These are phyloP conservation scores for Colletotrichum sidae DNA, from an alignment of 2,329 filamentous ascomycete genomes.

Conservation along the genomic window DNA sequence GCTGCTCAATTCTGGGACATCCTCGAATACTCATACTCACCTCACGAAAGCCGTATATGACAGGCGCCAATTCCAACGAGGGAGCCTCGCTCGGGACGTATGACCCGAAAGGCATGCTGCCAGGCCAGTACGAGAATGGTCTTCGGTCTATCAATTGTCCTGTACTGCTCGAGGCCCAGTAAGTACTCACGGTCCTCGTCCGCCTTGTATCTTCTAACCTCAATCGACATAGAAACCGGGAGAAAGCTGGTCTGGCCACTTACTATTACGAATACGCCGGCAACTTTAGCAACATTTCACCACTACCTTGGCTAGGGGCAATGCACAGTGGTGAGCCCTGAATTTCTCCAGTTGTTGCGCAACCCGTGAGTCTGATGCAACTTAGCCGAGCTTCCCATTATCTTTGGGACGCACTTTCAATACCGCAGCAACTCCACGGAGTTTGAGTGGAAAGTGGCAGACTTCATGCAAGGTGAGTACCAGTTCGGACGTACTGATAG, in stretches of 20 bases:
- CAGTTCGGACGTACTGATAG: background rate
- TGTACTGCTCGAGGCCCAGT: constrained; percentile 12
- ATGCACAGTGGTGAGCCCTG: constrained; percentile 41
- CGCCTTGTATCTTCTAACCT: background rate
- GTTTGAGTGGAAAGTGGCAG: constrained; percentile 44
- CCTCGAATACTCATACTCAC: background rate
- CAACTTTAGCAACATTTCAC: constrained; percentile 53
- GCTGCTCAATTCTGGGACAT: too few species aligned
- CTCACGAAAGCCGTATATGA: constrained; percentile 12
- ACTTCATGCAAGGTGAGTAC: constrained; percentile 43
- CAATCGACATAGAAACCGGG: background rate
- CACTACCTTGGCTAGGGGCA: constrained; percentile 52
- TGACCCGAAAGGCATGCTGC: constrained; percentile 10
- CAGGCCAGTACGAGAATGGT: constrained; percentile 20
- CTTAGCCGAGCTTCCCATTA: constrained; percentile 44
- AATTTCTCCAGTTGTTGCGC: background rate
- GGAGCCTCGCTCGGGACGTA: constrained; percentile 22
- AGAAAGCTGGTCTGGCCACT: constrained; percentile 40
- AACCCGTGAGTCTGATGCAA: too few species aligned
- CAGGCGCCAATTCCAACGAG: constrained; percentile 25
- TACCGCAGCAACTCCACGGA: constrained; percentile 45
- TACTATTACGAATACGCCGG: constrained; percentile 56
- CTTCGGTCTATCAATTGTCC: constrained; percentile 17
- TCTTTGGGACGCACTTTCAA: constrained; percentile 46
- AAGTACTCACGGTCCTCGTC: background rate